Evolutionary conservation across 257 asterid genomes (phyloP).

Genomic region (Nicotiana benthamiana): DNA sequence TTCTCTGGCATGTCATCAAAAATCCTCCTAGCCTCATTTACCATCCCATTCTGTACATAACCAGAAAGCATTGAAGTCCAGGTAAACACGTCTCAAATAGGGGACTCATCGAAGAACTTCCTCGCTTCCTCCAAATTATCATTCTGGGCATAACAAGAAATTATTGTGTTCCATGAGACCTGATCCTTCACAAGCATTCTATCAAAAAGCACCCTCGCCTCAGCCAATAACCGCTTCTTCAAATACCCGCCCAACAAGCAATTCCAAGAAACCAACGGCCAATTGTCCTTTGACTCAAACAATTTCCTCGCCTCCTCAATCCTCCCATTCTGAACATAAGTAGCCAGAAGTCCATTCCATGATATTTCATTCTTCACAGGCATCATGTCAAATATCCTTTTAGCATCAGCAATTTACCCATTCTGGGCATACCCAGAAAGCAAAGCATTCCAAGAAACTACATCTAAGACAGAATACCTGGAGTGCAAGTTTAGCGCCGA

Average conservation of each 20-base stretch:
- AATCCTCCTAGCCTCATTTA: conserved; percentile 61
- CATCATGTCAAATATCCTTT: conserved; percentile 56
- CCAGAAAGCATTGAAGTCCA: conserved; percentile 95
- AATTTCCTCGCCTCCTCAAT: conserved; percentile 70
- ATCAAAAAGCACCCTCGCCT: conserved; percentile 60
- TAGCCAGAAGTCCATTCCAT: conserved; percentile 88
- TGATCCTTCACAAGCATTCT: conserved; percentile 67
- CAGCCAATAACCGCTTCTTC: conserved; percentile 62
- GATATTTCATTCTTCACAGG: conserved; percentile 81
- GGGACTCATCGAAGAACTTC: conserved; percentile 63
- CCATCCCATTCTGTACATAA: conserved; percentile 66
- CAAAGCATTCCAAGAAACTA: conserved; percentile 84
- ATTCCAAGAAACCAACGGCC: conserved; percentile 91
- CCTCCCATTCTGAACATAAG: conserved; percentile 75
- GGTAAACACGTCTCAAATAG: conserved; percentile 59
- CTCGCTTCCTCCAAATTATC: conserved; percentile 58
- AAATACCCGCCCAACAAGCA: conserved; percentile 93
- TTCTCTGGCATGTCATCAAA: conserved; percentile 79
- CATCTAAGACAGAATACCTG: too few species aligned
- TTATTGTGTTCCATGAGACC: conserved; percentile 86
- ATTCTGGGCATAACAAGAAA: conserved; percentile 74
- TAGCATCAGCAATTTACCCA: conserved; percentile 75
- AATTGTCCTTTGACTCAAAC: conserved; percentile 60
- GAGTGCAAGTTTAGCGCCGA: too few species aligned
- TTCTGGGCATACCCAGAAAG: conserved; percentile 82